A percentile compares a stretch with the other conserved stretches of the same genome.
These are phyloP conservation scores for Secale cereale DNA, from an alignment of 176 grass and related monocot genomes.

Conservation along the genomic window DNA sequence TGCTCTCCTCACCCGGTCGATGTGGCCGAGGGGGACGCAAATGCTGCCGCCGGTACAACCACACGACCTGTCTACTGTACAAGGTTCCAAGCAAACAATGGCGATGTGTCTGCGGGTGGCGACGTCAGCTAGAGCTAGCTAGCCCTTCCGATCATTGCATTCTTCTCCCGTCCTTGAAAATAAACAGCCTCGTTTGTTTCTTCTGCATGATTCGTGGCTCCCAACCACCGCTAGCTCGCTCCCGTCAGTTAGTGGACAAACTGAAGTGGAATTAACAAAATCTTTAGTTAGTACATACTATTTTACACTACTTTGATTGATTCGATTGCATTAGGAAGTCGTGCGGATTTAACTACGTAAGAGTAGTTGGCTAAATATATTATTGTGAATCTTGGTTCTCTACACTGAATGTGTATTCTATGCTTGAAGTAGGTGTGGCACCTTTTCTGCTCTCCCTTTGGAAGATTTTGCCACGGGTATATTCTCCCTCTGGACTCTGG, in stretches of 20 bases:
- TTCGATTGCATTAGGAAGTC: neutral
- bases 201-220: neutral
- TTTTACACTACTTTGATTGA: conserved; percentile 3
- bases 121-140: neutral
- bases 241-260: too few species aligned
- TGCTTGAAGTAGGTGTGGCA: conserved; percentile 12
- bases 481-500: conserved; percentile 19
- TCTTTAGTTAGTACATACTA: neutral
- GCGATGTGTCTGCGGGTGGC: conserved; percentile 15
- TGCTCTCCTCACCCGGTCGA: neutral
- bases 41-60: neutral
- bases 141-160: neutral
- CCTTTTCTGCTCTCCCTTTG: conserved; percentile 38
- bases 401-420: neutral
- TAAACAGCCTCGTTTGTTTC: neutral
- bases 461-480: conserved; percentile 20
- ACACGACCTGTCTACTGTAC: conserved; percentile 5
- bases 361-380: neutral
- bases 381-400: neutral
- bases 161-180: neutral
- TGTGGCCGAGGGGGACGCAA: neutral
- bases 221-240: neutral
- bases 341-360: neutral
- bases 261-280: neutral
- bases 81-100: conserved; percentile 37